Percentiles rank a stretch among this genome's conserved stretches.
Conservation (phyloP, 2,329 filamentous ascomycete genomes). For the Botrytis byssoidea region DNA sequence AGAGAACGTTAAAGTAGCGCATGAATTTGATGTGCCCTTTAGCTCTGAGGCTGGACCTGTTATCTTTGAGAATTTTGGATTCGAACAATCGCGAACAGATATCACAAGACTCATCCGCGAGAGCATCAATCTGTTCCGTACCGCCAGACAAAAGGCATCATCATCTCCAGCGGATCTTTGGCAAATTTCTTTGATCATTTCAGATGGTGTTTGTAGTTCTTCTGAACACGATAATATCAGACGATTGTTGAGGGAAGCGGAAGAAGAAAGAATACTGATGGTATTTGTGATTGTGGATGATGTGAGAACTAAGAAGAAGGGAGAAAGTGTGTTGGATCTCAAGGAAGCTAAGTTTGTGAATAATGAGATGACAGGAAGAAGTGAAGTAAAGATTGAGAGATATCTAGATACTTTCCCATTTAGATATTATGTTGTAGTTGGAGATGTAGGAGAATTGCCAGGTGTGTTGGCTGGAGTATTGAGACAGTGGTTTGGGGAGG, state of each 20-base stretch:
- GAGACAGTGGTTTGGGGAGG: constrained; percentile 91
- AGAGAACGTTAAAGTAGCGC: constrained; percentile 75
- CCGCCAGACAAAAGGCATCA: constrained; percentile 59
- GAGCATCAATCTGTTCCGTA: constrained; percentile 78
- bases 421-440: constrained; percentile 92
- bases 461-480: constrained; percentile 82
- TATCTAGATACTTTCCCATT: constrained; percentile 98
- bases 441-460: constrained; percentile 87
- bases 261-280: constrained; percentile 94
- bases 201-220: constrained; percentile 85
- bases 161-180: constrained; percentile 70
- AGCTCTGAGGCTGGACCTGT: constrained; percentile 77
- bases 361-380: constrained; percentile 55
- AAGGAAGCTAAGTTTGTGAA: constrained; percentile 81
- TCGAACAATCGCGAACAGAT: constrained; percentile 82
- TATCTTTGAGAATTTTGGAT: constrained; percentile 81
- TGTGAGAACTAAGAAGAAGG: constrained; percentile 49
- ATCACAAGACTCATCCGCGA: constrained; percentile 74
- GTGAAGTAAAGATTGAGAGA: constrained; percentile 76
- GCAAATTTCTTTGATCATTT: constrained; percentile 92
- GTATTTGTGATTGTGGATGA: constrained; percentile 96
- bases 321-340: constrained; percentile 78
- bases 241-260: constrained; percentile 78
- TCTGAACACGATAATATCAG: constrained; percentile 78
- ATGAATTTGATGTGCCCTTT: constrained; percentile 81